Conservation (phyloP, 2,329 filamentous ascomycete species). For the Colletotrichum camelliae region DNA sequence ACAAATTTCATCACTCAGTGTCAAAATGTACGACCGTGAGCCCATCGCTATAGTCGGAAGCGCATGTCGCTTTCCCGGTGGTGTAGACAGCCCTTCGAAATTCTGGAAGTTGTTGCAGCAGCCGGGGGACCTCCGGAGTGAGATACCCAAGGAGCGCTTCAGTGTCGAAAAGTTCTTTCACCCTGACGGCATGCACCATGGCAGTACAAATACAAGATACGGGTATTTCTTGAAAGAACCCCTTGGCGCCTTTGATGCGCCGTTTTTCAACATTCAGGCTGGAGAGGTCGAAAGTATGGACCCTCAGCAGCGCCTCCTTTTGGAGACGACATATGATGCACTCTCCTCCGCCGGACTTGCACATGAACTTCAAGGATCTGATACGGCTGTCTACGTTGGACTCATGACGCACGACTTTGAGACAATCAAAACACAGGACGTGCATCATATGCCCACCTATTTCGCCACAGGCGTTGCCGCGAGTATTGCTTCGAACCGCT, state of each 20-base stretch:
- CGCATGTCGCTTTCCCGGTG: constrained; percentile 28
- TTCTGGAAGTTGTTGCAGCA: constrained; percentile 23
- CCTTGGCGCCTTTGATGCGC: constrained; percentile 26
- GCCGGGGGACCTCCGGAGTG: neutral
- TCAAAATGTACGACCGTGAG: constrained; percentile 3
- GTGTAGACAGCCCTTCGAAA: constrained; percentile 22
- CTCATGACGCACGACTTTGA: constrained; percentile 30
- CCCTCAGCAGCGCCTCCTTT: constrained; percentile 36
- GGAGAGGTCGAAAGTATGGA: constrained; percentile 35
- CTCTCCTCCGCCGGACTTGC: constrained; percentile 25
- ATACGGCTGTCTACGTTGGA: constrained; percentile 22
- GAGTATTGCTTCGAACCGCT: constrained; percentile 40
- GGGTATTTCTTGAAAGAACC: constrained; percentile 26
- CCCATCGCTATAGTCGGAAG: constrained; percentile 28
- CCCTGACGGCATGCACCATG: neutral
- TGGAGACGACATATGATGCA: constrained; percentile 40
- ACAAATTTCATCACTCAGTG: neutral
- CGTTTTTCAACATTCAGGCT: constrained; percentile 33
- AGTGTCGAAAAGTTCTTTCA: neutral
- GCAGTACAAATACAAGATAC: constrained; percentile 26
- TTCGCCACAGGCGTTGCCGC: constrained; percentile 37
- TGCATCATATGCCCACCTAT: constrained; percentile 27
- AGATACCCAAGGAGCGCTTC: constrained; percentile 1
- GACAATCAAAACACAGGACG: constrained; percentile 24
- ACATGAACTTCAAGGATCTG: neutral